Base-by-base conservation (phyloP, 2,329 filamentous ascomycete species). In the Lecanicillium sp. region DNA sequence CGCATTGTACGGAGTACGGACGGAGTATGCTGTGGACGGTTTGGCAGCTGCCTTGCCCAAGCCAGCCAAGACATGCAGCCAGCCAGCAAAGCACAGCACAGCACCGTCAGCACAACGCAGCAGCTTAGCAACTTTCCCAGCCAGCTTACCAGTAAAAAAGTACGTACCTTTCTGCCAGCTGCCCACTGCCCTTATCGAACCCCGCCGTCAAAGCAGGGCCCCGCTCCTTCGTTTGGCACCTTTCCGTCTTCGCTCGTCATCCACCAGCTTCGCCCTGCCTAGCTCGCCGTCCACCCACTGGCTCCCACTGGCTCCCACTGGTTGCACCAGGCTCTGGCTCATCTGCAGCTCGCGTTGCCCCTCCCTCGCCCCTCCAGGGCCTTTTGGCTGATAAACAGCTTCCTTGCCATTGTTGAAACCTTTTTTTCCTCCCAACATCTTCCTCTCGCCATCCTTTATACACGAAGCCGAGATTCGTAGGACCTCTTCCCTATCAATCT, bases 401-500 rank as follows among this genome's bases (percentile, higher is more conserved):
- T 49, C 46, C 39, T 33, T 20, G 29, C 27, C 44, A 24, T 32
- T 33, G 35, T 33, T 33, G 36, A 44, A 44, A 41, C 44, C 44
- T 45, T 43, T 50, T 42, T 23, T 35, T 43, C 37, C 42, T 48
- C 39, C 26, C 33, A 49, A 49, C 44, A 44, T 43, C 39, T 41
- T 36, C 39, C 37, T 42, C 39, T 33, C 24, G 43, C 39, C 19
- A 27, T 35, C 24, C 32, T 19, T 32, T 26, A 39, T 49, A 41
- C 41, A 30, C 40, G 27, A 30, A 19, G 4, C 15, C 3, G 17
- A 40, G 42, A 26, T 35, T 43, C 12, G n/a, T 26, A 47, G 27
- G 24, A 47, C 5, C 6, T 12, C 5, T 8, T 32, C 36, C 20
- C 36, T 35, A 47, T 47, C 20, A 47, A 27, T 47, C 36, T 21